Evolutionary conservation across 371 early-diverging fungal genomes (phyloP), one percentile per base, ranked within the genome.

Genomic region (Mortierella polycephala): DNA sequence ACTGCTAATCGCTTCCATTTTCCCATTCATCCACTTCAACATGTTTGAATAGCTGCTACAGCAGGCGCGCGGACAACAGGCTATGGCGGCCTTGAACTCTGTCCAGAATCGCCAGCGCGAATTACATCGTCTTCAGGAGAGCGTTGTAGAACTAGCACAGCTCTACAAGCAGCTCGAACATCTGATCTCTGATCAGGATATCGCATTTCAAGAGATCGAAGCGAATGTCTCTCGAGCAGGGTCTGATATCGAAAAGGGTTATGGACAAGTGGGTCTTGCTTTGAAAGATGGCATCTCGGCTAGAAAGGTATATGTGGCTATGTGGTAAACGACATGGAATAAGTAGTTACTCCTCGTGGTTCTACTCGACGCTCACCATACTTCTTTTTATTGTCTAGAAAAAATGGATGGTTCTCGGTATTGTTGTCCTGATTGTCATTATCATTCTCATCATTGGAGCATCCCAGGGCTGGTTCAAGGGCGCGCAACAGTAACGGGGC

Each of bases 91-190:
- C 5, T 44, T 75, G 66, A 75, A 65, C 52, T 54, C 64, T 45
- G 68, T 76, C 23, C 77, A 76, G 47, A 64, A 20, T n/a, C 77
- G 77, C 23, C 77, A 76, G 16, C 63, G 67, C 13, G 77, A 76
- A 57, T 21, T 76, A 11, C 59, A 71, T 3, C 55, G 53, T 14
- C 62, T 76, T 7, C 71, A 76, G 50, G 64, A 76, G 59, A 76
- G 68, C 18, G 23, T 71, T 8, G 55, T 76, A 11, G 77, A 76
- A n/a, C 39, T 76, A 8, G 54, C 71, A 0, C 60, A 71, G 14
- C 45, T 76, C 13, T 76, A 52, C 58, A 63, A 58, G 20, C 77
- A 76, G 45, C 47, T 76, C 49, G 77, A 76, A 54, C 63, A 62
- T n/a, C 44, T 76, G 64, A 67, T 76, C 12, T 59, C 64, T 30